These are phyloP conservation scores for Eimeria praecox DNA, from an alignment of 169 alveolate species.

Conservation along the genomic window DNA sequence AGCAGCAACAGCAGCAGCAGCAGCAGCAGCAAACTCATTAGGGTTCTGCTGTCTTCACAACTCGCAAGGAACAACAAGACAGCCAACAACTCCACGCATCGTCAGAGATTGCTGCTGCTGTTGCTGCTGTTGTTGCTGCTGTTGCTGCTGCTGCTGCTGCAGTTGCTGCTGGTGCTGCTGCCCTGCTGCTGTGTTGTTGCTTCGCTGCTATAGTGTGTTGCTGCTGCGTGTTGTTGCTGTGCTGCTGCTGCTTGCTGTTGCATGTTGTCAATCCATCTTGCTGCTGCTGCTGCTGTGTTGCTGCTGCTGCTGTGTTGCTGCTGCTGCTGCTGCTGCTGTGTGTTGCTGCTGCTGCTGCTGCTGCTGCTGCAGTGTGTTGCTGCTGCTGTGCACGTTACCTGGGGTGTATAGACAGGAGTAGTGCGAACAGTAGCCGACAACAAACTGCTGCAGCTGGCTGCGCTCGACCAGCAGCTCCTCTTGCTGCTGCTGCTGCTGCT, in stretches of 20 bases:
- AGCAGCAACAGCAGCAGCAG: neutral
- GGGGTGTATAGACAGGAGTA: slow-evolving; percentile 45
- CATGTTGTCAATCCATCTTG: neutral
- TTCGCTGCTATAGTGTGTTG: neutral
- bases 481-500: neutral
- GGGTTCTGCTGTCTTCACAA: too few species aligned
- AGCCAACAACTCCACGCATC: too few species aligned
- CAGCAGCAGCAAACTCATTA: neutral
- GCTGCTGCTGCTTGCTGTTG: slow-evolving; percentile 5
- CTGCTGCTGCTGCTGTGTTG: neutral
- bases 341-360: slow-evolving; percentile 8
- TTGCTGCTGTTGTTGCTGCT: neutral
- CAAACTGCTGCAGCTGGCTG: slow-evolving; percentile 7
- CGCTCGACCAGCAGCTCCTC: neutral
- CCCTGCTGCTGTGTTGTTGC: slow-evolving; percentile 19
- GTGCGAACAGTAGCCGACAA: slow-evolving; percentile 14
- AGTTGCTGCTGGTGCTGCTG: neutral
- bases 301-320: slow-evolving; percentile 2
- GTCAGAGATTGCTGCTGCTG: slow-evolving; percentile 30
- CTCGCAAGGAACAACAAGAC: too few species aligned
- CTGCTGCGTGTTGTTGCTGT: too few species aligned
- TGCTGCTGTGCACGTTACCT: slow-evolving; percentile 19
- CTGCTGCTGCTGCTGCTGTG: neutral
- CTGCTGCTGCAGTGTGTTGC: neutral
- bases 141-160: slow-evolving; percentile 17